Base-by-base conservation (phyloP, 805 yeast genomes). In the Saturnispora galanensis region DNA sequence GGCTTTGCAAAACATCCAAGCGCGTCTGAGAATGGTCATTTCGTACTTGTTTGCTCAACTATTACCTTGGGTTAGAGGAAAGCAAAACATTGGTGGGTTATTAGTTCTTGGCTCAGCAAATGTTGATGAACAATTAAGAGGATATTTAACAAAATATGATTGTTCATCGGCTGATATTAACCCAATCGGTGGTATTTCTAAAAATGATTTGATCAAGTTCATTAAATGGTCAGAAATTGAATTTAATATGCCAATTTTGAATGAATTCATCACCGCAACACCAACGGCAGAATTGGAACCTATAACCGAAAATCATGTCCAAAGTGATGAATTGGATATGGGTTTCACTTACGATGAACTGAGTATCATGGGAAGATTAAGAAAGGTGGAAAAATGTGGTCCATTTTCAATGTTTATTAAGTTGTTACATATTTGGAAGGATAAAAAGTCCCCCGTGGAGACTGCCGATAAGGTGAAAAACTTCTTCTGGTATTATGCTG, bases 211-310 rank as follows among this genome's bases (percentile, higher is more conserved):
- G 59, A 88, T 86, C 59, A 70, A 75, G 42, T 93, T 94, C 56
- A 93, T 93, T 42, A 76, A 70, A 2, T 93, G 87, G 76, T 87
- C 97, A 0, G 71, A 77, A 30, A 60, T 56, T 6, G 69, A 74
- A 44, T 90, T 83, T 59, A 73, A 84, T 1, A 59, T 90, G 57
- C 96, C 96, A 4, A 73, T 93, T 17, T 68, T 93, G 51, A 65
- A 73, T 37, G 83, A 79, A 8, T 93, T 94, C 60, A 68, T 93
- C 39, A 78, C 75, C 53, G 99, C 99, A 0, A 83, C 93, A 0
- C 99, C 99, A 29, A 90, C 98, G 0, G 99, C 99, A 0, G 99
- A 93, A 61, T 73, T 93, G 42, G 99, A 93, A 58, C 99, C 99
- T 31, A 90, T 87, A 44, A 93, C 98, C 0, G 80, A 83, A 51